Evolutionary conservation across 1,284 basidiomycete genomes (phyloP), one percentile per base, ranked within the genome.

Genomic region (Melampsora larici-populina): DNA sequence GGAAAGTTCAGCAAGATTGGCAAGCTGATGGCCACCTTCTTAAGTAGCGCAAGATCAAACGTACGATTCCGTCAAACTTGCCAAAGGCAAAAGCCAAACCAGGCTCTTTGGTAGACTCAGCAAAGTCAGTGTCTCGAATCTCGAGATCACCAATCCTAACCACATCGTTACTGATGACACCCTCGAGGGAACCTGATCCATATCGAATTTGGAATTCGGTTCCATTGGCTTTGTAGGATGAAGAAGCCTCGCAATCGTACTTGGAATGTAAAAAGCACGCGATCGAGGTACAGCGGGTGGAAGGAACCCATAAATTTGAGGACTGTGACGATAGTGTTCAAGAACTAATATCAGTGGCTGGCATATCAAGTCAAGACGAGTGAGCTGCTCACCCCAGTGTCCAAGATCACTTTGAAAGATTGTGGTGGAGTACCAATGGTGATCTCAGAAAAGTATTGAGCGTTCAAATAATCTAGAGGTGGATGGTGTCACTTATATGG

Each of bases 21-120:
- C 9, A 68, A 65, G 48, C 36, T 79, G 72, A 78, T 33, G 80
- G 79, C 79, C 80, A 78, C 36, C 9, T 36, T 46, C 75, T 62
- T 40, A 24, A 69, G 11, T 51, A 15, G n/a, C 36, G 60, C 26
- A n/a, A n/a, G 75, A n/a, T 58, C 15, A 17, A 48, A 29, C 49
- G 49, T 29, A 73, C 71, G 46, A 51, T 58, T 21, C 15, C 29
- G 11, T 58, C 89, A 83, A 84, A 94, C 90, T 92, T 93, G 84
- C 93, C 96, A 82, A 97, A 97, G 31, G 96, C 96, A 84, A 99
- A 99, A 8, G 95, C 91, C 79, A 99, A 90, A 79, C 97, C 97
- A 64, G 97, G 97, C 84, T 99, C 97, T 85, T 93, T 93, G 80
- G 91, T 92, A 1, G 95, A 94, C 86, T 99, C 97, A 58, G 95